Conservation (phyloP, 176 grass and related monocot genomes). For the Pontederia paniculata region DNA sequence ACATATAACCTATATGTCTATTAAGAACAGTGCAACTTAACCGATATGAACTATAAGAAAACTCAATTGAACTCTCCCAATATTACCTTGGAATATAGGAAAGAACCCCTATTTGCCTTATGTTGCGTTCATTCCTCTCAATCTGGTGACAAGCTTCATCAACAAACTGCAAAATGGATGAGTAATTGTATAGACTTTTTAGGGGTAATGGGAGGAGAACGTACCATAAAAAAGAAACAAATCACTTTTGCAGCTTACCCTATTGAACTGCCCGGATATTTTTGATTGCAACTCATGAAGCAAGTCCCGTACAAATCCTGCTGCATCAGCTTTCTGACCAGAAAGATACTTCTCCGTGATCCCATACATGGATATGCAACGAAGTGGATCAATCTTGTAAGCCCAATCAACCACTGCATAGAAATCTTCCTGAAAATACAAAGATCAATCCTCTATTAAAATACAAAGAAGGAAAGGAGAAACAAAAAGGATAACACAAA, state of each 20-base stretch:
- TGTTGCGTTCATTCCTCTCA: constrained; percentile 85
- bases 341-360: constrained; percentile 96
- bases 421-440: constrained; percentile 76
- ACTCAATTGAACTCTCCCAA: too few relatives aligned
- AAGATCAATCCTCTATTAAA: constrained; percentile 9
- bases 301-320: constrained; percentile 83
- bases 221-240: background rate
- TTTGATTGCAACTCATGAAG: constrained; percentile 88
- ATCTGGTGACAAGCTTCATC: constrained; percentile 95
- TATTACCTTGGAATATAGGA: constrained; percentile 76
- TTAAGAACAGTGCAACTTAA: too few relatives aligned
- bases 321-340: constrained; percentile 97
- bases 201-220: background rate
- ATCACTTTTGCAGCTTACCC: constrained; percentile 62
- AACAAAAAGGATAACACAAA: background rate
- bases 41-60: too few relatives aligned
- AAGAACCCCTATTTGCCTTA: constrained; percentile 62
- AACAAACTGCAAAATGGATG: constrained; percentile 57
- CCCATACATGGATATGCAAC: constrained; percentile 98
- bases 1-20: too few relatives aligned
- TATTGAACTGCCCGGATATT: constrained; percentile 83
- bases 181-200: background rate
- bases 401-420: constrained; percentile 95
- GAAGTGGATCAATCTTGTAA: constrained; percentile 84
- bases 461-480: background rate